Evolutionary conservation across 805 yeast species (phyloP).

Genomic region (Torulaspora maleeae): DNA sequence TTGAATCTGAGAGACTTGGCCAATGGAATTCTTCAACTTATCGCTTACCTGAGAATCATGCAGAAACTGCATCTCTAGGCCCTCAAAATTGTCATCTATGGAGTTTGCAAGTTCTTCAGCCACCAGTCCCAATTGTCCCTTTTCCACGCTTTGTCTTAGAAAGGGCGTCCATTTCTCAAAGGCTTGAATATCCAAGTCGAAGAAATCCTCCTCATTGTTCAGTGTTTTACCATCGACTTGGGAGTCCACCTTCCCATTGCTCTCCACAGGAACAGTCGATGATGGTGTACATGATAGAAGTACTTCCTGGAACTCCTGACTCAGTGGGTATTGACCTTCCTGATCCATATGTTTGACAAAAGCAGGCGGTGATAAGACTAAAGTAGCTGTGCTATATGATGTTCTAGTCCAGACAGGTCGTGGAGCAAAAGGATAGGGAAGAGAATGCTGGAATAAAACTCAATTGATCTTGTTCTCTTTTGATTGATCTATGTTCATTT

Average conservation of each 20-base stretch:
- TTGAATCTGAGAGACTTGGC: constrained; percentile 59
- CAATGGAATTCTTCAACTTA: constrained; percentile 46
- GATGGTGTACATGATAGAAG: constrained; percentile 23
- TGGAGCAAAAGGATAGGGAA: too few relatives aligned
- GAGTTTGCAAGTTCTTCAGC: constrained; percentile 32
- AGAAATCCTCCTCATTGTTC: constrained; percentile 17
- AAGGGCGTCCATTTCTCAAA: constrained; percentile 36
- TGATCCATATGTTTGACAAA: constrained; percentile 23
- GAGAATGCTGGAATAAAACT: too few relatives aligned
- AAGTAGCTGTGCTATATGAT: not conserved
- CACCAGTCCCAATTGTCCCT: constrained; percentile 20
- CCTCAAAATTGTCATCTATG: constrained; percentile 35
- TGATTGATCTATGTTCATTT: not conserved
- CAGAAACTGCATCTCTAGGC: constrained; percentile 29
- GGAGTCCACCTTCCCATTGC: constrained; percentile 4
- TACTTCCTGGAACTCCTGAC: constrained; percentile 32
- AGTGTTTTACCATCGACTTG: not conserved
- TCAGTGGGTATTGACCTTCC: constrained; percentile 23
- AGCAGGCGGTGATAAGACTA: not conserved
- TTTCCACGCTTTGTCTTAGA: constrained; percentile 28
- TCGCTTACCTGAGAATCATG: constrained; percentile 36
- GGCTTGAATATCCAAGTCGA: constrained; percentile 27
- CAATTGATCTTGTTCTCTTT: not conserved
- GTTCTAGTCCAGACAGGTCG: too few relatives aligned
- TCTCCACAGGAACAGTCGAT: constrained; percentile 10